Percentiles rank a stretch among this genome's conserved stretches.
phyloP scores from a whole-genome alignment of 2,329 filamentous ascomycete species.

The Pleomassaria siparia region DNA sequence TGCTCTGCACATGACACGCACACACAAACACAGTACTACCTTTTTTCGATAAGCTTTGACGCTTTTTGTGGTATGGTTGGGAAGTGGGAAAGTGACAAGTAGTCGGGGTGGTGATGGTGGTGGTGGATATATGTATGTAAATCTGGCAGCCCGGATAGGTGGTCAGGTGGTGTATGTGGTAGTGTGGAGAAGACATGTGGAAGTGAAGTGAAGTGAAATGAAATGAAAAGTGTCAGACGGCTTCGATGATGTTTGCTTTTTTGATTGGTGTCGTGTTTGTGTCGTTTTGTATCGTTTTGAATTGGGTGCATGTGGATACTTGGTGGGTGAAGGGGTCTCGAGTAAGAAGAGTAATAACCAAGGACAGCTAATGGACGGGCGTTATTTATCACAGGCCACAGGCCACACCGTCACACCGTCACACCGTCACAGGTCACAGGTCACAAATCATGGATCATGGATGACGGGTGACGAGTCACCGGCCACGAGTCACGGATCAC shows the following conservation, averaged over 20 bases:
- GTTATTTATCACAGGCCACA: too few relatives aligned
- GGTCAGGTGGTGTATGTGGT: too few relatives aligned
- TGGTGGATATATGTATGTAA: neutral
- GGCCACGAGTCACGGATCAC: too few relatives aligned
- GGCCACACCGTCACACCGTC: too few relatives aligned
- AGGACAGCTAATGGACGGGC: too few relatives aligned
- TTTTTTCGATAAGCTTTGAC: neutral
- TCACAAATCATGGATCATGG: too few relatives aligned
- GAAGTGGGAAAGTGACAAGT: neutral
- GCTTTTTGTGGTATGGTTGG: neutral
- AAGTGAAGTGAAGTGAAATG: neutral
- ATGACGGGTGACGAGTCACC: too few relatives aligned
- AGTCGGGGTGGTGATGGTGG: neutral
- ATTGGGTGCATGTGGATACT: neutral
- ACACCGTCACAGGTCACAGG: too few relatives aligned
- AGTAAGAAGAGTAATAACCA: too few relatives aligned
- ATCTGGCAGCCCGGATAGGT: slow-evolving; percentile 2
- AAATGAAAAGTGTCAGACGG: neutral
- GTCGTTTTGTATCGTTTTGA: too few relatives aligned
- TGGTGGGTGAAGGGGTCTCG: too few relatives aligned
- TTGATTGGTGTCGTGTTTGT: neutral
- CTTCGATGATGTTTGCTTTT: neutral
- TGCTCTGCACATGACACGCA: neutral
- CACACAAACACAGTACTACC: neutral
- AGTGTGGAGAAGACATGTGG: too few relatives aligned